Evolutionary conservation across 1,284 basidiomycete genomes (phyloP).

Genomic region (Fomitopsis palustris): DNA sequence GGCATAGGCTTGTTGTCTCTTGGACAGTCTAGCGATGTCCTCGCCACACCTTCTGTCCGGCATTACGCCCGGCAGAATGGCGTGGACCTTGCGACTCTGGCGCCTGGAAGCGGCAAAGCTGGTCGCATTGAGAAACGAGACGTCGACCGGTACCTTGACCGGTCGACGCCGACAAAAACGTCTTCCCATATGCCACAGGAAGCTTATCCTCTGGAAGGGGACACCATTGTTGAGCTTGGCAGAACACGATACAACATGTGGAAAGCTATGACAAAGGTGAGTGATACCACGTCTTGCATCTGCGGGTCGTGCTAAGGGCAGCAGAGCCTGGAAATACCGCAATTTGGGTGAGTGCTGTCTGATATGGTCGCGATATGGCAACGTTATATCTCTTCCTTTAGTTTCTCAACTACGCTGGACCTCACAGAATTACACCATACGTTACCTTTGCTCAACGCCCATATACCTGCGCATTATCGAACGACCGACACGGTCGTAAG

Average conservation of each 20-base stretch:
- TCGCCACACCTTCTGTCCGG: conserved; percentile 78
- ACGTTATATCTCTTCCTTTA: conserved; percentile 18
- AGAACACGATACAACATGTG: conserved; percentile 83
- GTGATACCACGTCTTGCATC: neutral
- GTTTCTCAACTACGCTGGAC: conserved; percentile 81
- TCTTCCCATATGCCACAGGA: neutral
- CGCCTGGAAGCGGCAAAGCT: conserved; percentile 70
- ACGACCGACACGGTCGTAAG: conserved; percentile 30
- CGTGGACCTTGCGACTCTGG: conserved; percentile 57
- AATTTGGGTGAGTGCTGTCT: conserved; percentile 30
- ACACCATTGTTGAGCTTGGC: conserved; percentile 68
- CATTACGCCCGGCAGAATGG: conserved; percentile 69
- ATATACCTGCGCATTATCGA: conserved; percentile 67
- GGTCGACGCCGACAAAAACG: conserved; percentile 8
- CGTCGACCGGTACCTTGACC: conserved; percentile 57
- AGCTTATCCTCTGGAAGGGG: conserved; percentile 26
- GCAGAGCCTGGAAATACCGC: conserved; percentile 69
- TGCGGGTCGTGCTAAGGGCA: conserved; percentile 8
- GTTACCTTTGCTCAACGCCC: conserved; percentile 64
- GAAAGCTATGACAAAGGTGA: conserved; percentile 80
- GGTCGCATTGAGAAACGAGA: conserved; percentile 79
- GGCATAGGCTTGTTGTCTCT: conserved; percentile 2
- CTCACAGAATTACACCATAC: conserved; percentile 75
- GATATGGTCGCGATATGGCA: neutral
- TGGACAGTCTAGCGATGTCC: conserved; percentile 33